phyloP scores from a whole-genome alignment of 345 rosid genomes.

The Clausena lansium region DNA sequence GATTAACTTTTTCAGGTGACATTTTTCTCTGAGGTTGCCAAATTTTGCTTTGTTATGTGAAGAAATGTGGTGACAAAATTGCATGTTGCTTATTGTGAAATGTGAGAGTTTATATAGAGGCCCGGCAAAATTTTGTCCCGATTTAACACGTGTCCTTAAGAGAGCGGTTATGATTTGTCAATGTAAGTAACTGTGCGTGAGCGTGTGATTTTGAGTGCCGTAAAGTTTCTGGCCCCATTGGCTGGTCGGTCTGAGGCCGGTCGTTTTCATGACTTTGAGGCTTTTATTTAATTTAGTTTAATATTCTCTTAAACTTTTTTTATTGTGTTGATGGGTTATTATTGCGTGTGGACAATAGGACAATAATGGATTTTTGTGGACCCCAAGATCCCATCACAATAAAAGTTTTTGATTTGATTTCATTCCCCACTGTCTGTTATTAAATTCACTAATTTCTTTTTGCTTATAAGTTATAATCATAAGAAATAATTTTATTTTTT shows the following conservation, averaged over 20 bases:
- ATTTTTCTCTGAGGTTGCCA: not conserved
- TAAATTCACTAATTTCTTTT: not conserved
- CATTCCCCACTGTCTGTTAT: not conserved
- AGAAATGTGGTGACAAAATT: not conserved
- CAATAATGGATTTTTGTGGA: conserved; percentile 3
- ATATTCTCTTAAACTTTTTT: not conserved
- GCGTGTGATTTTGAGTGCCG: conserved; percentile 29
- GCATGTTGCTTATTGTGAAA: not conserved
- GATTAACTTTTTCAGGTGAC: conserved; percentile 22
- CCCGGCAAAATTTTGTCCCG: too few species aligned
- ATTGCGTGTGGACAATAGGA: not conserved
- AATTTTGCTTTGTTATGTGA: not conserved
- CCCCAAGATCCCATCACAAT: not conserved
- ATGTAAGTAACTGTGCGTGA: conserved; percentile 23
- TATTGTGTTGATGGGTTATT: not conserved
- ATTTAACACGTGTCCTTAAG: conserved; percentile 33
- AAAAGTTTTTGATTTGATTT: not conserved
- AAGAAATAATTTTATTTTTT: too few species aligned
- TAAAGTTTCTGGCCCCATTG: not conserved
- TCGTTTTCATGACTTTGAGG: conserved; percentile 1
- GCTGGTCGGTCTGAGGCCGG: conserved; percentile 17
- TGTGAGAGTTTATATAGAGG: conserved; percentile 5
- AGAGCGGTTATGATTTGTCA: conserved; percentile 44
- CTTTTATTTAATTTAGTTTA: not conserved
- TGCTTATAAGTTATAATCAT: too few species aligned